phyloP scores from a whole-genome alignment of 805 yeast genomes.

The Myxozyma vanderwaltii region DNA sequence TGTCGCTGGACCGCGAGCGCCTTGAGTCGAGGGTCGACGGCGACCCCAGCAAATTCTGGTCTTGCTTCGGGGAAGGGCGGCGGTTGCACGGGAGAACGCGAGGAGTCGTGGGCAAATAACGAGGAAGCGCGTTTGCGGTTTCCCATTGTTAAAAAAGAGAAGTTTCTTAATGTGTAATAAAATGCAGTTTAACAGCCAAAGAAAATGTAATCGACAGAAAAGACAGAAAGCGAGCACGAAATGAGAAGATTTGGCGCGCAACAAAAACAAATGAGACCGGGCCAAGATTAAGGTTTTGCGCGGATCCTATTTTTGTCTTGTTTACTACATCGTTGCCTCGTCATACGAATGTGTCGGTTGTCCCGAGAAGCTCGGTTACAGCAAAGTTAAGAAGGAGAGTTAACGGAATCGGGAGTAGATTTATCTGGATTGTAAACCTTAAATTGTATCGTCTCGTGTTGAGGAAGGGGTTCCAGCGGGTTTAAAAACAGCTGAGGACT shows the following conservation, averaged over 20 bases:
- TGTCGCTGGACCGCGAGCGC: slow-evolving; percentile 12
- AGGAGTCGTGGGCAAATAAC: slow-evolving; percentile 4
- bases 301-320: slow-evolving; percentile 1
- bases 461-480: too few species aligned
- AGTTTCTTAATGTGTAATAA: not conserved
- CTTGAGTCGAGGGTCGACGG: slow-evolving; percentile 14
- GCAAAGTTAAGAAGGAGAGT: too few species aligned
- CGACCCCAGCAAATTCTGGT: not conserved
- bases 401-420: too few species aligned
- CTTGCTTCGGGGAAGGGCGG: not conserved
- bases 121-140: slow-evolving; percentile 14
- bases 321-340: not conserved
- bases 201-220: too few species aligned
- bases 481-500: too few species aligned
- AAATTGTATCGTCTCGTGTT: too few species aligned
- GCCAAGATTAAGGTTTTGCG: not conserved
- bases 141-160: not conserved
- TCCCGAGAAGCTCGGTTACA: too few species aligned
- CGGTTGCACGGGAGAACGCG: slow-evolving; percentile 4
- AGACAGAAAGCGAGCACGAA: too few species aligned
- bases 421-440: too few species aligned
- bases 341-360: too few species aligned
- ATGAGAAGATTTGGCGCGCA: too few species aligned
- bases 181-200: too few species aligned
- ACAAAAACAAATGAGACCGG: not conserved